A percentile compares a stretch with the other conserved stretches of the same genome.
Conservation (phyloP, 139 green algal genomes). For the Haematococcus sp. region DNA sequence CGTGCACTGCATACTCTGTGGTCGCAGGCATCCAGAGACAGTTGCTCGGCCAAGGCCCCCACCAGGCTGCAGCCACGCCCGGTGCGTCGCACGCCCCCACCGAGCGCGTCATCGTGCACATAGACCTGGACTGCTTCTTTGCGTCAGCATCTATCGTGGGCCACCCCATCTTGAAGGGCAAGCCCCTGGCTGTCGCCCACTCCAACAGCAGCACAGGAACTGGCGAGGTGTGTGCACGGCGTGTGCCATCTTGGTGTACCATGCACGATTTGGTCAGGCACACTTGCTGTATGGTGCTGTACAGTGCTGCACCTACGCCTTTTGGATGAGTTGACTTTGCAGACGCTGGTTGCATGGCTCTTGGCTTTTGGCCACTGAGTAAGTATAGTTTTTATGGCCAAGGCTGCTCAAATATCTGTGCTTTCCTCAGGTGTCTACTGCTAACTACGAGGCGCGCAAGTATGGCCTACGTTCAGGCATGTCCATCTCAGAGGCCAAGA, state of each 20-base stretch:
- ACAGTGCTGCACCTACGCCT: too few species aligned
- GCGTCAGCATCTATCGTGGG: conserved; percentile 65
- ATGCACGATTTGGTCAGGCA: not conserved
- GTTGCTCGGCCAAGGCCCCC: not conserved
- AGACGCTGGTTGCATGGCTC: too few species aligned
- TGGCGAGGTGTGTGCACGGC: conserved; percentile 66
- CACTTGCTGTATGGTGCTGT: not conserved
- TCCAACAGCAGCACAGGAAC: conserved; percentile 69
- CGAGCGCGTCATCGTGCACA: conserved; percentile 75
- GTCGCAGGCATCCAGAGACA: too few species aligned
- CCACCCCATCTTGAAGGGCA: conserved; percentile 58
- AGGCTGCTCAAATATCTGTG: too few species aligned
- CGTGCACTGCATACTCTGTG: too few species aligned
- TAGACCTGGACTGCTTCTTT: conserved; percentile 99
- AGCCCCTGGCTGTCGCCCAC: conserved; percentile 85
- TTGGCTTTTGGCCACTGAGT: too few species aligned
- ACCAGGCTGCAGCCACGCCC: not conserved
- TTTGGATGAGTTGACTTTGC: too few species aligned
- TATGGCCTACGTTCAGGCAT: conserved; percentile 70
- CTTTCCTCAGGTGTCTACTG: conserved; percentile 54
- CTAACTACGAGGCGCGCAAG: conserved; percentile 87
- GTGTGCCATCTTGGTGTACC: not conserved
- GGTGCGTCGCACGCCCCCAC: not conserved
- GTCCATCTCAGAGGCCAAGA: conserved; percentile 82
- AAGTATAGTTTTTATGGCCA: too few species aligned